Conservation (phyloP, 768 basidiomycete species). For the Fomitopsis pulvina region DNA sequence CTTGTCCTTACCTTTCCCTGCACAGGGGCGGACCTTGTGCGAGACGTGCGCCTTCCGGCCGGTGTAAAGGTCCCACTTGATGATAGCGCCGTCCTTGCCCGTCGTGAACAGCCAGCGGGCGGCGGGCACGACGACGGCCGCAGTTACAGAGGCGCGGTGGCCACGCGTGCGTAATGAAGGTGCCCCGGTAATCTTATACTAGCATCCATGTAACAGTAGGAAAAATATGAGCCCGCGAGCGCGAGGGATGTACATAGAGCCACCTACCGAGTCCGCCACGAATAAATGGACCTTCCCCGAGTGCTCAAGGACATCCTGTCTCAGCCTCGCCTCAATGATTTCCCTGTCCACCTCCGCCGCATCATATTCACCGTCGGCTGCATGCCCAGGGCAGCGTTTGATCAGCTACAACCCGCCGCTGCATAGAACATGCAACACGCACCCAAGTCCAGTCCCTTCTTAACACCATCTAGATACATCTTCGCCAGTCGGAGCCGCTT, state of each 20-base stretch:
- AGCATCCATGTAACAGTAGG: not conserved
- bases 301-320: constrained; percentile 87
- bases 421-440: not conserved
- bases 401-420: not conserved
- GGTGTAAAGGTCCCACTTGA: constrained; percentile 72
- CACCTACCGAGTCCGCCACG: constrained; percentile 71
- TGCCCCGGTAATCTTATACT: constrained; percentile 54
- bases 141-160: constrained; percentile 77
- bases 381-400: not conserved
- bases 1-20: constrained; percentile 49
- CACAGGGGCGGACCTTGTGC: constrained; percentile 46
- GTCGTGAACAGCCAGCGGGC: constrained; percentile 76
- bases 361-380: constrained; percentile 87
- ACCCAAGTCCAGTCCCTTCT: constrained; percentile 50
- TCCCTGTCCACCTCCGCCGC: constrained; percentile 95
- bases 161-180: constrained; percentile 54
- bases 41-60: constrained; percentile 55
- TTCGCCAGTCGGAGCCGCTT: constrained; percentile 89
- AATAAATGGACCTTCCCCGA: constrained; percentile 83
- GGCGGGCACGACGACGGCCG: constrained; percentile 70
- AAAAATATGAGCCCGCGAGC: no score
- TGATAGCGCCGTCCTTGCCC: constrained; percentile 86
- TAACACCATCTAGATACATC: constrained; percentile 82
- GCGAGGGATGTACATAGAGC: constrained; percentile 21
- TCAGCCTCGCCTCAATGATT: constrained; percentile 82